These are phyloP conservation scores for Claviceps fusiformis DNA, from an alignment of 2,329 filamentous ascomycete genomes.

Conservation along the genomic window DNA sequence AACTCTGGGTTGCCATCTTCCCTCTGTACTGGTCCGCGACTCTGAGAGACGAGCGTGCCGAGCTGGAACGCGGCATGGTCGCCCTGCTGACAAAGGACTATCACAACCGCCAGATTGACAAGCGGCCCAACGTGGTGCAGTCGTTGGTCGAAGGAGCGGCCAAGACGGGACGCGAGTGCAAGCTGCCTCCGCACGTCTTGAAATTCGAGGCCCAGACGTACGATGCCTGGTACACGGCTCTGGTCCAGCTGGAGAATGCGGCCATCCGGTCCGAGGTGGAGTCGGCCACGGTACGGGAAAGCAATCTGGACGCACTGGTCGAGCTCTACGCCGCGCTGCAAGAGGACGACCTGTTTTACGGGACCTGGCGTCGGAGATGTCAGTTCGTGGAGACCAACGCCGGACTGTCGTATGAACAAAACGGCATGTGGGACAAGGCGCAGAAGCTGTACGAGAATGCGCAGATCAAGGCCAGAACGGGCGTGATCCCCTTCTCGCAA, in stretches of 20 bases:
- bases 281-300: slow-evolving; percentile 73
- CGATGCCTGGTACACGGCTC: slow-evolving; percentile 92
- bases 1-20: slow-evolving; percentile 85
- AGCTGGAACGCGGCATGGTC: slow-evolving; percentile 87
- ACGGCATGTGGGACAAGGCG: slow-evolving; percentile 98
- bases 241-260: slow-evolving; percentile 79
- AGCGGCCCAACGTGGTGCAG: slow-evolving; percentile 88
- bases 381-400: slow-evolving; percentile 97
- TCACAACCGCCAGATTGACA: slow-evolving; percentile 86
- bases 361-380: slow-evolving; percentile 87
- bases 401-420: slow-evolving; percentile 93
- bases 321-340: slow-evolving; percentile 83
- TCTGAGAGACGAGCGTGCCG: slow-evolving; percentile 72
- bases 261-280: slow-evolving; percentile 76
- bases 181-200: slow-evolving; percentile 87
- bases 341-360: slow-evolving; percentile 95
- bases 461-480: slow-evolving; percentile 92
- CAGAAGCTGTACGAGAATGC: slow-evolving; percentile 94
- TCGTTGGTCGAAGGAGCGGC: slow-evolving; percentile 81
- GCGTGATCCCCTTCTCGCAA: slow-evolving; percentile 89
- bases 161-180: slow-evolving; percentile 72
- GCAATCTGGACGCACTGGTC: slow-evolving; percentile 88
- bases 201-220: slow-evolving; percentile 92
- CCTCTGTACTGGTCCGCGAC: slow-evolving; percentile 88
- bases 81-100: slow-evolving; percentile 86